phyloP scores from a whole-genome alignment of 2,329 filamentous ascomycete species.

The Colletotrichum sansevieriae region DNA sequence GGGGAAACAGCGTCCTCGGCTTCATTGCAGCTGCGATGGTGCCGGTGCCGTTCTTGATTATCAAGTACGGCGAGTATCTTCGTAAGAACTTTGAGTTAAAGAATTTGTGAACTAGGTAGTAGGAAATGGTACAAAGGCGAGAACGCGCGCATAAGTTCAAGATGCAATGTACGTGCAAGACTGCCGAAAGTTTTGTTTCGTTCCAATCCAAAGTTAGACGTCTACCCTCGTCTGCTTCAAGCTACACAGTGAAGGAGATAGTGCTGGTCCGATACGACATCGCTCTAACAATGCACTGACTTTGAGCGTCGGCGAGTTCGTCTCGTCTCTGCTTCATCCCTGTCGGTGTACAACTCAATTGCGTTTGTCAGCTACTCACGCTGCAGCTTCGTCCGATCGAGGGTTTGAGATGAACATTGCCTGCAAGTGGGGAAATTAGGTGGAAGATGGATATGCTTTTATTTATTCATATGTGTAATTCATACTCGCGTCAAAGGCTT shows the following conservation, averaged over 20 bases:
- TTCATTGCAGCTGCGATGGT: constrained; percentile 61
- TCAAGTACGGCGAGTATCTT: constrained; percentile 60
- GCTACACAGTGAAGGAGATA: too few species aligned
- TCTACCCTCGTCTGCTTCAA: too few species aligned
- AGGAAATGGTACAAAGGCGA: not conserved
- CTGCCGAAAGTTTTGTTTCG: not conserved
- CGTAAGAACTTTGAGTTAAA: constrained; percentile 20
- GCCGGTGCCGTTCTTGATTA: constrained; percentile 59
- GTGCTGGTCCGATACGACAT: too few species aligned
- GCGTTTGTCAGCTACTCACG: not conserved
- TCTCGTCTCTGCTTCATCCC: too few species aligned
- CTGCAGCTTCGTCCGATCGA: not conserved
- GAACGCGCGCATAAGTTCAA: not conserved
- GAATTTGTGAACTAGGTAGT: constrained; percentile 5
- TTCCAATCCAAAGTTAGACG: too few species aligned
- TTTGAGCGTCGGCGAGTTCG: too few species aligned
- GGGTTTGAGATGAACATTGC: not conserved
- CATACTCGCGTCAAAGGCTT: constrained; percentile 37
- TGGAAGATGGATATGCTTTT: constrained; percentile 23
- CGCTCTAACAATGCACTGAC: too few species aligned
- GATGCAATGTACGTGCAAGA: too few species aligned
- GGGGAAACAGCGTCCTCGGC: constrained; percentile 44
- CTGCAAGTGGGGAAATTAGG: too few species aligned
- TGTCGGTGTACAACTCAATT: not conserved
- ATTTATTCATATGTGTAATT: constrained; percentile 37